Conservation (phyloP, 345 rosid genomes). For the Linum tenue region DNA sequence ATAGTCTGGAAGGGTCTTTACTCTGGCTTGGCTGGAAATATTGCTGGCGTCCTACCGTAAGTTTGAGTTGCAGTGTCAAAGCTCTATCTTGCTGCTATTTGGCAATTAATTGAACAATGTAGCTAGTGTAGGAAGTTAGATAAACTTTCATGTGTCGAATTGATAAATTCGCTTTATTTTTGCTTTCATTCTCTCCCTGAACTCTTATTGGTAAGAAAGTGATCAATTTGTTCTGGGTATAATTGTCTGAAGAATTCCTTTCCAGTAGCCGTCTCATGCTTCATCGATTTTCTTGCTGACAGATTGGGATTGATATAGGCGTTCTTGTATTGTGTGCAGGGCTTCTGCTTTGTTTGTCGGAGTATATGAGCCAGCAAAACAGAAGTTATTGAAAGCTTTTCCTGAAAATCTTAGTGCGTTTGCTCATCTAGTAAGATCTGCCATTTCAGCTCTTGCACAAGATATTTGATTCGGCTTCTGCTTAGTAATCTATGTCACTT, state of each 20-base stretch:
- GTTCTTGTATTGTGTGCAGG: constrained; percentile 26
- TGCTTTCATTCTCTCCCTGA: too few species aligned
- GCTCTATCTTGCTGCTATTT: constrained; percentile 1
- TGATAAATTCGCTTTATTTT: too few species aligned
- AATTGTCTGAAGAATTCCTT: background rate
- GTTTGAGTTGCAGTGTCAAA: constrained; percentile 20
- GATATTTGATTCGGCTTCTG: background rate
- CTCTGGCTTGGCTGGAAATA: constrained; percentile 90
- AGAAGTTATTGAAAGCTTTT: constrained; percentile 59
- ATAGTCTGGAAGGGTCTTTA: constrained; percentile 78
- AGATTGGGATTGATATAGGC: background rate
- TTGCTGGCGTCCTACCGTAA: constrained; percentile 94
- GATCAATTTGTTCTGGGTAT: background rate
- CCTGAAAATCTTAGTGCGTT: constrained; percentile 82
- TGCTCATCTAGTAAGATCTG: constrained; percentile 66
- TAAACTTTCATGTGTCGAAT: too few species aligned
- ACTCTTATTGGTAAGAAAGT: too few species aligned
- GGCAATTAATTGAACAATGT: too few species aligned
- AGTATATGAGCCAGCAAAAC: constrained; percentile 89
- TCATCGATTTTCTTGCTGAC: background rate
- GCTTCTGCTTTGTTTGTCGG: constrained; percentile 96
- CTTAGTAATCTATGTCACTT: background rate
- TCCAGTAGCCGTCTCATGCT: background rate
- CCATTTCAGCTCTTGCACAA: background rate
- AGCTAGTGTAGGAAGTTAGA: too few species aligned